Conservation (phyloP, 2,329 filamentous ascomycete species). For the Botrytis pseudocinerea region DNA sequence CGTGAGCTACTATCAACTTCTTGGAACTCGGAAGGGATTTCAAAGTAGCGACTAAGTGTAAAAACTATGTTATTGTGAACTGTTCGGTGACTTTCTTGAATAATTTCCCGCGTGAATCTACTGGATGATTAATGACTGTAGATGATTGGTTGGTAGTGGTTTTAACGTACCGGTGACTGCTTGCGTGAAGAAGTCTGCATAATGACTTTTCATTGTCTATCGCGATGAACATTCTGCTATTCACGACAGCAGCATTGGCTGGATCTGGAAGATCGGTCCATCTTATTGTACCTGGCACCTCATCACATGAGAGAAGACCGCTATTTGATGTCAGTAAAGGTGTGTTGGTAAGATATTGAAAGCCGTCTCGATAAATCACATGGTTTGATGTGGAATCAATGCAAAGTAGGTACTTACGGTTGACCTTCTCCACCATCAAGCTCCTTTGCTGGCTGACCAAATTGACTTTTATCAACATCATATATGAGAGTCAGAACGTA, state of each 20-base stretch:
- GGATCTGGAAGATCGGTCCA: constrained; percentile 65
- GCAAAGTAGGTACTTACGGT: constrained; percentile 26
- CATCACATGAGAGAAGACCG: constrained; percentile 37
- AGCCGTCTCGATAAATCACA: neutral
- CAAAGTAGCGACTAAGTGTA: constrained; percentile 35
- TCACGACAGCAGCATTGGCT: constrained; percentile 33
- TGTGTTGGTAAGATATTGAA: neutral
- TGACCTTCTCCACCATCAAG: constrained; percentile 30
- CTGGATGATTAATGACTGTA: constrained; percentile 20
- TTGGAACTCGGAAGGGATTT: constrained; percentile 29
- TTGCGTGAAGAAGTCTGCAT: constrained; percentile 51
- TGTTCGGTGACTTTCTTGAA: constrained; percentile 34
- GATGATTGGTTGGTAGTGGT: neutral
- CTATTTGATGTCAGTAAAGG: constrained; percentile 8
- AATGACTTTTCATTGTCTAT: constrained; percentile 46
- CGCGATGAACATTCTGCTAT: constrained; percentile 35
- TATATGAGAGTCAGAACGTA: constrained; percentile 59
- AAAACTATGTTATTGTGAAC: constrained; percentile 38
- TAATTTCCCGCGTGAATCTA: constrained; percentile 36
- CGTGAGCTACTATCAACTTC: constrained; percentile 36
- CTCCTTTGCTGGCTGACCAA: constrained; percentile 42
- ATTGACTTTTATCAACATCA: constrained; percentile 52
- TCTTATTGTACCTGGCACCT: constrained; percentile 50
- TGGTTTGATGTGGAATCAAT: neutral
- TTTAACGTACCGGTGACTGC: constrained; percentile 51